Base-by-base conservation (phyloP, 495 filamentous ascomycete genomes). In the Penicillium subrubescens region DNA sequence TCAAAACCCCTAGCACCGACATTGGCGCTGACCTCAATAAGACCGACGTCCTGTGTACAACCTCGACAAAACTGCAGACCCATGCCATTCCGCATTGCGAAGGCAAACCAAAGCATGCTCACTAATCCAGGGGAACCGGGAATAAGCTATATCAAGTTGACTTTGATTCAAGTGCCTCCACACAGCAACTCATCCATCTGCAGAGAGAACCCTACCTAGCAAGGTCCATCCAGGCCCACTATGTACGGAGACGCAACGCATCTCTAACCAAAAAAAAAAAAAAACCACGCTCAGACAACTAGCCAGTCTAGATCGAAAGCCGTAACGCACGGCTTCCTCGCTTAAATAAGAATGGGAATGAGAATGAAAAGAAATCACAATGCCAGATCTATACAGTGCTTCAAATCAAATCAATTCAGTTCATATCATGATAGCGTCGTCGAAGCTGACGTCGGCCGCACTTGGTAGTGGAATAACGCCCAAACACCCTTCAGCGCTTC, bases 401-500 rank as follows among this genome's bases (percentile, higher is more conserved):
- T 27, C 25, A 27, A 27, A 2, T 27, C 25, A 27, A 27, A 2
- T 27, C 25, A 27, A 27, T 27, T 27, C 53, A 23, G 8, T 21
- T 56, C 10, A 2, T 56, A 6, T 34, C 21, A 15, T 56, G 6
- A 34, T 14, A 37, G 29, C 4, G n/a, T 29, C 19, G 53, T 7
- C 17, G 33, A 3, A 8, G 56, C 5, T 50, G 31, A 68, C 4
- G 61, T 67, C 50, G 64, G 67, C 62, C 90, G 81, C 84, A 93
- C 88, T 67, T 89, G 73, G 73, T 84, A 93, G 27, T 81, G 82
- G 83, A 96, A 89, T 54, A 94, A 77, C 10, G 83, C 85, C 92
- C 92, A 96, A 5, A 96, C 73, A 0, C 88, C 81, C 61, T 88
- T 73, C 81, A 94, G 87, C 4, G 88, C 88, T 68, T 90, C 86